These are phyloP conservation scores for Leccinum pachyderme DNA, from an alignment of 1,284 basidiomycete species.

Conservation along the genomic window DNA sequence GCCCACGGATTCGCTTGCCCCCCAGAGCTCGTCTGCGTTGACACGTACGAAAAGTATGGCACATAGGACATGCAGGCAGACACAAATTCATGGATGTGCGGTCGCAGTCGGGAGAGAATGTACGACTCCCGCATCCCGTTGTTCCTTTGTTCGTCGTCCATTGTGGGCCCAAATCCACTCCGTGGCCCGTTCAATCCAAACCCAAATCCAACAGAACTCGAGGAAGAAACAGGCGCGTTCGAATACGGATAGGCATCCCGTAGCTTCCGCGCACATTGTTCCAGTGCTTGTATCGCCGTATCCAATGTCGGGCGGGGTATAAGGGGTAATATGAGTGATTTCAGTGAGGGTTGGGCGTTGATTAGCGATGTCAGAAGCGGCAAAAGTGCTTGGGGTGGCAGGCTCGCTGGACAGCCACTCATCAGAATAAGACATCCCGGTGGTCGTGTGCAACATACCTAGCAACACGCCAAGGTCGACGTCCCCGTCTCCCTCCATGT, in stretches of 20 bases:
- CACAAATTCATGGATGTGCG: conserved; percentile 71
- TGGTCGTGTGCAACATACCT: conserved; percentile 41
- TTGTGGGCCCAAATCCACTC: conserved; percentile 23
- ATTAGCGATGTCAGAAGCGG: conserved; percentile 69
- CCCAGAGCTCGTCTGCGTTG: conserved; percentile 27
- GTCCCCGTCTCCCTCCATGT: conserved; percentile 40
- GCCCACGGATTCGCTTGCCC: conserved; percentile 29
- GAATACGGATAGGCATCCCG: conserved; percentile 81
- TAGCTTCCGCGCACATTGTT: conserved; percentile 65
- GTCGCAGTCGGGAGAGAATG: conserved; percentile 67
- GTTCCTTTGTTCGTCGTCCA: conserved; percentile 27
- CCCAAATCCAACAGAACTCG: conserved; percentile 50
- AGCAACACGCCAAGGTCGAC: conserved; percentile 78
- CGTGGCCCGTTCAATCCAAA: conserved; percentile 34
- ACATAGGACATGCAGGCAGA: conserved; percentile 74
- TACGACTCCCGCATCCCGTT: conserved; percentile 73
- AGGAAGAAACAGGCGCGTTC: conserved; percentile 41
- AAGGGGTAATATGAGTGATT: conserved; percentile 63
- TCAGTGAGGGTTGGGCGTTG: conserved; percentile 62
- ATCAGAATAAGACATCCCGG: conserved; percentile 13
- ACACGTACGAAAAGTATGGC: conserved; percentile 72
- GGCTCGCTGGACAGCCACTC: conserved; percentile 48
- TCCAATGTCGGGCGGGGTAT: conserved; percentile 79
- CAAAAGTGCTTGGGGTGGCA: conserved; percentile 70
- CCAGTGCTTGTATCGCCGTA: conserved; percentile 65